Base-by-base conservation (phyloP, 176 grass and related monocot species). In the Rhynchospora tenuis region DNA sequence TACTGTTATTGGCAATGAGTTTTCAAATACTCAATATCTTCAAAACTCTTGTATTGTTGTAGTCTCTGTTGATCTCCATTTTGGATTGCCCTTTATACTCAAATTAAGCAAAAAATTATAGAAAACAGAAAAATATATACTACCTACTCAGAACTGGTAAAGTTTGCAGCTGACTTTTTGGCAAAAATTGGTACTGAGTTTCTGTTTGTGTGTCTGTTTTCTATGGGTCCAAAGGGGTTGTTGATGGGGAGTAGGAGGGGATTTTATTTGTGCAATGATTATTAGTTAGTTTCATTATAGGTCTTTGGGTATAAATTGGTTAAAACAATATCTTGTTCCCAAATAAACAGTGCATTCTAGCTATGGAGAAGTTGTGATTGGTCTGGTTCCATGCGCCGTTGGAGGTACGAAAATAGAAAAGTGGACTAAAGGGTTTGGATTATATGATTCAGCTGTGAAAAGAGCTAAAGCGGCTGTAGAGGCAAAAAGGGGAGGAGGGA, bases 381-480 rank as follows among this genome's bases (percentile, higher is more conserved):
- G 95, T 0, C 92, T 98, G 16, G 90, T 98, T 19, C 95, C 95
- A 2, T 94, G 79, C 78, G 92, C 95, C 13, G 87, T 98, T 0
- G 95, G 95, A 9, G 95, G 95, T 9, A 94, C 90, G 60, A 90
- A 89, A 88, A 98, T 98, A 83, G 82, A 85, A 76, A 87, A 94
- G 88, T 98, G 95, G 95, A 87, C 50, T 1, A 48, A 43, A 73
- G 95, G 92, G 13, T 73, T 83, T 73, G 66, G 50, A 22, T 88
- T 95, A 50, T 98, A 98, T 84, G 84, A 88, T 78, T 70, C 71
- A 43, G 83, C 89, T 85, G 87, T 98, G 84, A 80, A 45, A 51
- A 64, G 95, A 64, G 16, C 90, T 69, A 89, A 81, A 86, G 87
- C 90, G n/a, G 87, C 95, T 11, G 55, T 84, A 13, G 68, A 12